Percentiles rank a stretch among this genome's conserved stretches.
These are phyloP conservation scores for Hondaea fermentalgiana DNA, from an alignment of 108 stramenopile species.

Conservation along the genomic window DNA sequence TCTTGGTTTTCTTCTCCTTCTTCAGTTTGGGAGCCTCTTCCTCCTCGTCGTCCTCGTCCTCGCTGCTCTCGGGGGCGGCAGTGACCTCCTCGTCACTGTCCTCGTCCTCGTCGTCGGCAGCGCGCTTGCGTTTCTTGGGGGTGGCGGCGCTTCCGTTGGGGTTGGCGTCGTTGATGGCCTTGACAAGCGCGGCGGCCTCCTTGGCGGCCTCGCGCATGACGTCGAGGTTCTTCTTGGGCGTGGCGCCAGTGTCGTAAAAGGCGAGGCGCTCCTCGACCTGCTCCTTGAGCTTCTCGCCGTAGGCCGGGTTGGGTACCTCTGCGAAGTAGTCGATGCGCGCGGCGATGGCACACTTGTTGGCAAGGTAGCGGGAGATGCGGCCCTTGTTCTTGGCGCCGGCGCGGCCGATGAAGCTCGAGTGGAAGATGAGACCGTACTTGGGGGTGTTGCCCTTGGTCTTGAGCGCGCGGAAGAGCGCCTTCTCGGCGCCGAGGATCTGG, in stretches of 20 bases:
- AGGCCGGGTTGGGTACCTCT: constrained; percentile 75
- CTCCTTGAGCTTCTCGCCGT: constrained; percentile 91
- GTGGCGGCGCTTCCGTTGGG: constrained; percentile 25
- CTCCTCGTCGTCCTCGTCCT: neutral
- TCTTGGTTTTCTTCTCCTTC: constrained; percentile 42
- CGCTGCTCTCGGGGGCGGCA: neutral
- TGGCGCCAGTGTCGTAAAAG: constrained; percentile 93
- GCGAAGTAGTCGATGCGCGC: constrained; percentile 94
- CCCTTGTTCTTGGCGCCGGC: constrained; percentile 99
- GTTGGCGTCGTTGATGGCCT: constrained; percentile 26
- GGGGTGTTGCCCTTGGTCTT: constrained; percentile 99
- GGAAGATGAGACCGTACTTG: constrained; percentile 98
- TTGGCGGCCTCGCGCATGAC: constrained; percentile 88
- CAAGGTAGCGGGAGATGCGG: constrained; percentile 92
- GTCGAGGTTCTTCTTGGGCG: constrained; percentile 93
- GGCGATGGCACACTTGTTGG: constrained; percentile 98
- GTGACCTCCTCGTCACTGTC: constrained; percentile 23
- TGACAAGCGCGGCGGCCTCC: constrained; percentile 53
- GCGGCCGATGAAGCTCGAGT: constrained; percentile 93
- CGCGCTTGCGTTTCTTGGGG: constrained; percentile 18
- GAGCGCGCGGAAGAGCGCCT: constrained; percentile 97
- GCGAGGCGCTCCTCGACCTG: constrained; percentile 98
- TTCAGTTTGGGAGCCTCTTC: constrained; percentile 23
- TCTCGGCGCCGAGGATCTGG: constrained; percentile 99
- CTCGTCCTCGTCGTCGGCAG: neutral